Evolutionary conservation across 2,329 filamentous ascomycete species (phyloP).

Genomic region (Sarocladium brachiariae): DNA sequence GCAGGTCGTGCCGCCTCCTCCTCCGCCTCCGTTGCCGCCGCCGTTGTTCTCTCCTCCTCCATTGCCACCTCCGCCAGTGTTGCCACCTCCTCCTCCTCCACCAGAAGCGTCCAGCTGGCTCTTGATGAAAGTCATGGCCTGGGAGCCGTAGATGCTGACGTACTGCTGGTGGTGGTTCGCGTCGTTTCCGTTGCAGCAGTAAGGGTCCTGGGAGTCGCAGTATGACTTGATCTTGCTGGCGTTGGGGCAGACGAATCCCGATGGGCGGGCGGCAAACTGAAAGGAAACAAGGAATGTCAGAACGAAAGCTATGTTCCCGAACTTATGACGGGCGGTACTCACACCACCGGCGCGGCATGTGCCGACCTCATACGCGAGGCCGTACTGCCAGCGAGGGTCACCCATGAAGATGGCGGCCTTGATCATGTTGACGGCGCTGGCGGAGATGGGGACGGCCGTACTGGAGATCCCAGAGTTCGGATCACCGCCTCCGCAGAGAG

Average conservation of each 20-base stretch:
- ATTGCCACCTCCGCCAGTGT: not conserved
- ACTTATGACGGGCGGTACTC: slow-evolving; percentile 24
- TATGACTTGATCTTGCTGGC: slow-evolving; percentile 53
- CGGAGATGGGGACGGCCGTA: slow-evolving; percentile 34
- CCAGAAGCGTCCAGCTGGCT: slow-evolving; percentile 18
- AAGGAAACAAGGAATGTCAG: no score
- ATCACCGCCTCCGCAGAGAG: slow-evolving; percentile 53
- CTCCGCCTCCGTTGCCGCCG: not conserved
- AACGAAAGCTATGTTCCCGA: no score
- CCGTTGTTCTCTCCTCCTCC: not conserved
- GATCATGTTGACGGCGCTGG: slow-evolving; percentile 44
- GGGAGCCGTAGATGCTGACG: slow-evolving; percentile 52
- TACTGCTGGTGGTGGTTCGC: slow-evolving; percentile 56
- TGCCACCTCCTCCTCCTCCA: not conserved
- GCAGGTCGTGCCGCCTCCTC: not conserved
- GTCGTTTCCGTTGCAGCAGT: slow-evolving; percentile 60
- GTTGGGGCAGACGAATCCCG: slow-evolving; percentile 50
- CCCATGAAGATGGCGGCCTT: slow-evolving; percentile 62
- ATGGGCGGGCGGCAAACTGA: slow-evolving; percentile 54
- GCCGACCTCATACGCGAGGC: slow-evolving; percentile 53
- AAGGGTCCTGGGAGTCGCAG: slow-evolving; percentile 57
- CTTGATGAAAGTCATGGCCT: slow-evolving; percentile 55
- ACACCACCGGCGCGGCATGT: slow-evolving; percentile 51
- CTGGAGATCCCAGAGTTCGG: slow-evolving; percentile 36
- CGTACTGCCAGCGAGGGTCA: slow-evolving; percentile 49